phyloP scores from a whole-genome alignment of 1,284 basidiomycete species.

The Schizophyllum amplum region DNA sequence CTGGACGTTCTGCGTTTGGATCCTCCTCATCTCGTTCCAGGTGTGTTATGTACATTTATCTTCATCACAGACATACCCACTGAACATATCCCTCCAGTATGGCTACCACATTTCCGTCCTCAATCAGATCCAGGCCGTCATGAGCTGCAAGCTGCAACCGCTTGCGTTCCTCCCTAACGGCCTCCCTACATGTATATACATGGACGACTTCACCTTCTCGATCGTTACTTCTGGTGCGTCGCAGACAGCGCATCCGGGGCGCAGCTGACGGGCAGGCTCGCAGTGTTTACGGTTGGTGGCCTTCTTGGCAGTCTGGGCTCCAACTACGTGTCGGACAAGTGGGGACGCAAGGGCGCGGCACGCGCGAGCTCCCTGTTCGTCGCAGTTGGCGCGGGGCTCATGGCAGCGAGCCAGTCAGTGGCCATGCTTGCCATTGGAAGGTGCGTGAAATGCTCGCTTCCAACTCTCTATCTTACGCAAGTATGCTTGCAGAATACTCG shows the following conservation, averaged over 20 bases:
- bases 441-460: conserved; percentile 25
- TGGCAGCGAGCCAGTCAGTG: conserved; percentile 58
- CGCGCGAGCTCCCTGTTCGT: conserved; percentile 52
- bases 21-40: conserved; percentile 59
- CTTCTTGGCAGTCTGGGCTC: conserved; percentile 69
- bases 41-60: conserved; percentile 20
- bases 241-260: too few species aligned
- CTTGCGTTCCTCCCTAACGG: conserved; percentile 21
- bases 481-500: conserved; percentile 47
- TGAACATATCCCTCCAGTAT: conserved; percentile 34
- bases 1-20: conserved; percentile 55
- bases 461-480: conserved; percentile 1
- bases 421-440: conserved; percentile 57
- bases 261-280: too few species aligned
- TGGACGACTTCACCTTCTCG: conserved; percentile 73
- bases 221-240: conserved; percentile 53
- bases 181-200: conserved; percentile 66
- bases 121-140: conserved; percentile 76
- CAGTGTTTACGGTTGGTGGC: conserved; percentile 85
- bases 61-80: background rate
- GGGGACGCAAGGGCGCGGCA: conserved; percentile 61
- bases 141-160: conserved; percentile 50
- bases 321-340: conserved; percentile 61
- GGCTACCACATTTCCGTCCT: conserved; percentile 82
- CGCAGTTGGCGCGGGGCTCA: conserved; percentile 52